Base-by-base conservation (phyloP, 164 flowering plant genomes). In the Amborella trichopoda region DNA sequence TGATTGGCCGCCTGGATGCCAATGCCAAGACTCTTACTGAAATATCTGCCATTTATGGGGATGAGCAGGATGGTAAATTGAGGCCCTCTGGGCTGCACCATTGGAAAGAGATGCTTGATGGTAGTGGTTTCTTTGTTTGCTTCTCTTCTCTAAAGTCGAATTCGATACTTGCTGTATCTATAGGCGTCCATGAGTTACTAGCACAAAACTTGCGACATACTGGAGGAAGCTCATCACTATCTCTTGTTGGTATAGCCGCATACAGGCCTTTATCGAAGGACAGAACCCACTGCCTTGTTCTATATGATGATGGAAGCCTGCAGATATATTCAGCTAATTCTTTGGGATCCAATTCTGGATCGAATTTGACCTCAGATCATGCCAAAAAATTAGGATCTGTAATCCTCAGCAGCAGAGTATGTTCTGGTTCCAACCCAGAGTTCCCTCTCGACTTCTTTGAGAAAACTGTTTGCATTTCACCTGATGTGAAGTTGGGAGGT, bases 371-470 rank as follows among this genome's bases (percentile, higher is more conserved):
- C 32, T 66, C 80, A 12, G 96, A 81, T 52, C 88, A 75, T 64
- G 78, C 86, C n/a, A 93, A 85, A 59, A 88, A 79, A 55, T 47
- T 93, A 60, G 86, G 96, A 54, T 65, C 91, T 60, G 79, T 67
- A 44, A 93, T 93, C 41, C 88, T 93, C 44, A 81, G 47, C 54
- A n/a, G n/a, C n/a, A 83, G 80, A 65, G 78, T 72, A 24, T 88
- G 71, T 80, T 75, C 91, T 52, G 76, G 85, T 34, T 36, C 42
- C 27, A 81, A 74, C 58, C 95, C 95, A n/a, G 99, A 93, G 60
- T 93, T 88, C 52, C 89, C 95, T n/a, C 89, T 93, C 56, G 99
- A 93, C 59, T 93, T 88, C 62, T 93, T 93, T 75, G 99, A 93
- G 73, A 93, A 76, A 59, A 81, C 99, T 33, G 67, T 85, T 23